Evolutionary conservation across 169 alveolate species (phyloP).

Genomic region (Plasmodium coatneyi): DNA sequence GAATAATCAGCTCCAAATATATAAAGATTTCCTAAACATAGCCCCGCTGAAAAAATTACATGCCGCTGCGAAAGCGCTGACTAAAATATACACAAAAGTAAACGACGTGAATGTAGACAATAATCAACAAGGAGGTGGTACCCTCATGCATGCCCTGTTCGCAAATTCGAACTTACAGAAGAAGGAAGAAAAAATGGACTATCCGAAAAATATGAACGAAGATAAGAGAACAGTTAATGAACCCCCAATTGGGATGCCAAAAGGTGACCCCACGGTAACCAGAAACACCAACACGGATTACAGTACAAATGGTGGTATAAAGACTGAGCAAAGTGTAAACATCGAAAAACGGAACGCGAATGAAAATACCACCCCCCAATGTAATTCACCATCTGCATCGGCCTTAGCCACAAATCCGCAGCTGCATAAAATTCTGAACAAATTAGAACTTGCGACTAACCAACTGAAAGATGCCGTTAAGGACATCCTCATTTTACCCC

Average conservation of each 20-base stretch:
- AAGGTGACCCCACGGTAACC: neutral
- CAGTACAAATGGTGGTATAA: neutral
- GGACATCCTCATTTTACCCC: conserved; percentile 63
- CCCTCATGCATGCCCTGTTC: neutral
- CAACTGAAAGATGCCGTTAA: conserved; percentile 73
- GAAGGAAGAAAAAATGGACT: conserved; percentile 3
- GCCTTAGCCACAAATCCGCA: conserved; percentile 12
- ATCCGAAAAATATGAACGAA: neutral
- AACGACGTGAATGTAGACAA: conserved; percentile 18
- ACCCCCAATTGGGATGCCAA: conserved; percentile 3
- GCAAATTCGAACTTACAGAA: conserved; percentile 7
- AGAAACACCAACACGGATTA: neutral
- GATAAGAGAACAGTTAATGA: neutral
- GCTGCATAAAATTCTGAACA: conserved; percentile 55
- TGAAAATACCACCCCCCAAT: conserved; percentile 6
- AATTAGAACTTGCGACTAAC: conserved; percentile 59
- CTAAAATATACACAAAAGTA: conserved; percentile 34
- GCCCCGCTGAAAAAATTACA: conserved; percentile 76
- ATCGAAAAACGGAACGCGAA: neutral
- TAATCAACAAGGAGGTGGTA: neutral
- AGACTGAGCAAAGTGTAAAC: neutral
- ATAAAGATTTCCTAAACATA: conserved; percentile 78
- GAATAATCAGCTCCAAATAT: conserved; percentile 74
- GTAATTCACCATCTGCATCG: neutral
- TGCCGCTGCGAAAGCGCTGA: conserved; percentile 66